These are phyloP conservation scores for Friedmanniomyces simplex DNA, from an alignment of 495 filamentous ascomycete species.

Conservation along the genomic window DNA sequence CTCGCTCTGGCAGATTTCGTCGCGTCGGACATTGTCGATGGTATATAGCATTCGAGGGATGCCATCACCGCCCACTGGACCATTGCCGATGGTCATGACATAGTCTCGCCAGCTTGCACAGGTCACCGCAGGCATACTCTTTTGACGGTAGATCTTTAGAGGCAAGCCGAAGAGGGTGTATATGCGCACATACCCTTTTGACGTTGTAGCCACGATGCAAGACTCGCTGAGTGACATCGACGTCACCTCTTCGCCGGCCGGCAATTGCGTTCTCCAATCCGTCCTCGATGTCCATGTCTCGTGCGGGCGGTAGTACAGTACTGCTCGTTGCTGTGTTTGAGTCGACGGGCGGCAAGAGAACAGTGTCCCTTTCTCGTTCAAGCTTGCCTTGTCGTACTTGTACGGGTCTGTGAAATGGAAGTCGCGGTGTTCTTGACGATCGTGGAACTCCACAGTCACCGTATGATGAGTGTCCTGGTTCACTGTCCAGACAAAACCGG, in stretches of 20 bases:
- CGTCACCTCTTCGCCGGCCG: slow-evolving; percentile 65
- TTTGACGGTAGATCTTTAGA: slow-evolving; percentile 78
- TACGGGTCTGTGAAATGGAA: slow-evolving; percentile 97
- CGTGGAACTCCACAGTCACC: slow-evolving; percentile 95
- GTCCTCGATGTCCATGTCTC: slow-evolving; percentile 87
- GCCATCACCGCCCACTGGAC: slow-evolving; percentile 69
- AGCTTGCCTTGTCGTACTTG: slow-evolving; percentile 90
- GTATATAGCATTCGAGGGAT: slow-evolving; percentile 67
- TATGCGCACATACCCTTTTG: slow-evolving; percentile 74
- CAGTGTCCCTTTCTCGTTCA: slow-evolving; percentile 72
- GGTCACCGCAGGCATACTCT: slow-evolving; percentile 77
- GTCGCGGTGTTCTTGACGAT: slow-evolving; percentile 78
- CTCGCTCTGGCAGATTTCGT: slow-evolving; percentile 84
- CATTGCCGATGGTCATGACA: slow-evolving; percentile 86
- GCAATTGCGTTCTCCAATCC: slow-evolving; percentile 83
- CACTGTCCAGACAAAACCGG: slow-evolving; percentile 93
- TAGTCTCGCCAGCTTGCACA: slow-evolving; percentile 92
- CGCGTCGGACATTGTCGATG: slow-evolving; percentile 85
- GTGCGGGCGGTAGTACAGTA: slow-evolving; percentile 92
- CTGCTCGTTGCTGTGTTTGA: slow-evolving; percentile 48
- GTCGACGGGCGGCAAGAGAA: slow-evolving; percentile 72
- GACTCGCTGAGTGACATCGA: slow-evolving; percentile 88
- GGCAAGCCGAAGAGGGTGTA: slow-evolving; percentile 91
- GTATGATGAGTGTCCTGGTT: slow-evolving; percentile 92
- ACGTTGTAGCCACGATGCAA: slow-evolving; percentile 78